These are phyloP conservation scores for Paracoccidioides brasiliensis DNA, from an alignment of 2,329 filamentous ascomycete species.

Conservation along the genomic window DNA sequence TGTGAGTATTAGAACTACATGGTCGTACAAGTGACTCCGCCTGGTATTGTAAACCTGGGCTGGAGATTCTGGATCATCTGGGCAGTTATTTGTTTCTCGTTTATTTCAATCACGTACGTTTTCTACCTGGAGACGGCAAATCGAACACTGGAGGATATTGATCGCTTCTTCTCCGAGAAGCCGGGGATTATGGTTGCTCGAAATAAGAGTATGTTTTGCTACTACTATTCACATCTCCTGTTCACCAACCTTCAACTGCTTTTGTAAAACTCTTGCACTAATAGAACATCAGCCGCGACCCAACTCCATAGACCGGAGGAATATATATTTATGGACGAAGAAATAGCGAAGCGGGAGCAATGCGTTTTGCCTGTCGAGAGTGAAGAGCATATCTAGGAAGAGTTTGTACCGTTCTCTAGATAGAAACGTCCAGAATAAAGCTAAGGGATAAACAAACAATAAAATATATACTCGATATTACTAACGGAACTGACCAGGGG, in stretches of 20 bases:
- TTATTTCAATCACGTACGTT: slow-evolving; percentile 19
- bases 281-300: slow-evolving; percentile 9
- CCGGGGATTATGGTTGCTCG: slow-evolving; percentile 13
- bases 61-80: slow-evolving; percentile 22
- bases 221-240: neutral
- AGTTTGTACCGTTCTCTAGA: no score
- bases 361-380: no score
- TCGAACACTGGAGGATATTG: slow-evolving; percentile 21
- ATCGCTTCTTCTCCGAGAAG: slow-evolving; percentile 19
- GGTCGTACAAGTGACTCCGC: slow-evolving; percentile 22
- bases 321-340: slow-evolving; percentile 12
- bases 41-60: slow-evolving; percentile 20
- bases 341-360: slow-evolving; percentile 5
- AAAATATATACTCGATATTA: no score
- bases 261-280: no score
- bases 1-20: slow-evolving; percentile 18
- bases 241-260: no score
- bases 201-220: slow-evolving; percentile 11
- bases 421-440: no score
- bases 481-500: no score
- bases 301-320: slow-evolving; percentile 13
- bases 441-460: no score
- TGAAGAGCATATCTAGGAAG: no score
- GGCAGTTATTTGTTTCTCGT: slow-evolving; percentile 16
- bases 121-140: slow-evolving; percentile 23